Conservation (phyloP, 495 filamentous ascomycete genomes). For the Penicillium parvum region DNA sequence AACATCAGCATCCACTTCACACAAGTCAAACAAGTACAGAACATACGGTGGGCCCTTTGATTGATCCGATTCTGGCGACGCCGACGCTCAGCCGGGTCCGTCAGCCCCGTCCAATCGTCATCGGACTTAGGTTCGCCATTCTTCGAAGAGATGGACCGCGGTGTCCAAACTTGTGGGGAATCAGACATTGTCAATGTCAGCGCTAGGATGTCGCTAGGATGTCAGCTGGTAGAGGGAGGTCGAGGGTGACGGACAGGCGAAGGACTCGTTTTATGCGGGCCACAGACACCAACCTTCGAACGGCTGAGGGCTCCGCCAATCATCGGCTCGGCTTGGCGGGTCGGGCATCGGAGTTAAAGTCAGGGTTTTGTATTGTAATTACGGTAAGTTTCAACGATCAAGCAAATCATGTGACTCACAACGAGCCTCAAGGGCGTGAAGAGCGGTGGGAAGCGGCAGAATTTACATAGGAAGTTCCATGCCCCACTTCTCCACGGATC, state of each 20-base stretch:
- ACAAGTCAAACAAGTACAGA: background rate
- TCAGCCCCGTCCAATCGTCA: slow-evolving; percentile 39
- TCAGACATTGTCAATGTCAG: slow-evolving; percentile 7
- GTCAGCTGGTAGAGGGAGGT: background rate
- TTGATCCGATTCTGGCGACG: slow-evolving; percentile 42
- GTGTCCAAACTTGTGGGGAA: slow-evolving; percentile 3
- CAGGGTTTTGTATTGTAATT: slow-evolving; percentile 1
- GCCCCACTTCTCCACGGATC: no score
- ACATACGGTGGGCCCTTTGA: slow-evolving; percentile 38
- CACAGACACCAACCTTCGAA: background rate
- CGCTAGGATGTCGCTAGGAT: slow-evolving; percentile 5
- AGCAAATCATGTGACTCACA: no score
- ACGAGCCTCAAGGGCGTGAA: no score
- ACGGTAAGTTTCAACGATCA: no score
- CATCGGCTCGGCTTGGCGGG: background rate
- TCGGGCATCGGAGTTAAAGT: slow-evolving; percentile 6
- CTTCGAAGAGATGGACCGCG: slow-evolving; percentile 6
- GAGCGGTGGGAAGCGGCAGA: no score
- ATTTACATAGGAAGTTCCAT: no score
- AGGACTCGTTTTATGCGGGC: slow-evolving; percentile 4
- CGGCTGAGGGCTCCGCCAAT: slow-evolving; percentile 4
- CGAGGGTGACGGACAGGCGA: background rate
- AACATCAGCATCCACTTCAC: background rate
- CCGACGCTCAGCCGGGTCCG: slow-evolving; percentile 36
- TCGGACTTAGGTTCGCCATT: background rate